These are phyloP conservation scores for Microstegium vimineum DNA, from an alignment of 176 grass and related monocot genomes.

Conservation along the genomic window DNA sequence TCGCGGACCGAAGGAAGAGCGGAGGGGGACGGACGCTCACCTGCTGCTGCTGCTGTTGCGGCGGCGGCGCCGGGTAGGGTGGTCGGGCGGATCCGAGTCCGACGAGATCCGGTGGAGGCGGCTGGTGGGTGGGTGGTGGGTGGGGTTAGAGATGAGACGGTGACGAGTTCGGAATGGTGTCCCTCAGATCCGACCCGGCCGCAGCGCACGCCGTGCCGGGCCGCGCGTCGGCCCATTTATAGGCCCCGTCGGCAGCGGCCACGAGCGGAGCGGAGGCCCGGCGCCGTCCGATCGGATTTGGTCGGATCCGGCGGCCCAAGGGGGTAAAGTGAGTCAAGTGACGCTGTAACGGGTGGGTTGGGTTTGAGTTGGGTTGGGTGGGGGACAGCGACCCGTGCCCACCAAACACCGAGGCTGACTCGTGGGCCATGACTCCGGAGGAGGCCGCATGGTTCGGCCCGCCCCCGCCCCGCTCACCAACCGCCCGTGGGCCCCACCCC, in stretches of 20 bases:
- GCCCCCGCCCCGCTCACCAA: conserved; percentile 4
- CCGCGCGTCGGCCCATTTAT: conserved; percentile 24
- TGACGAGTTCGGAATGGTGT: too few relatives aligned
- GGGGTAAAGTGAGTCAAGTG: neutral
- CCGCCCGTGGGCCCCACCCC: neutral
- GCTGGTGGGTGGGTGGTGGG: neutral
- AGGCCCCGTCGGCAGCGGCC: neutral
- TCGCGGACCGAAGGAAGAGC: too few relatives aligned
- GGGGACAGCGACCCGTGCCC: conserved; percentile 39
- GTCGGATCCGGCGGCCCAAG: neutral
- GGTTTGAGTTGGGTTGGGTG: conserved; percentile 36
- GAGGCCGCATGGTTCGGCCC: neutral
- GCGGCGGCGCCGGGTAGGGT: conserved; percentile 10
- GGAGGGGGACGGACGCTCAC: neutral
- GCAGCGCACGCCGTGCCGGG: conserved; percentile 6
- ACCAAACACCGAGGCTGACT: neutral
- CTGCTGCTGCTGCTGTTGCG: conserved; percentile 4
- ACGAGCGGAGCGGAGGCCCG: neutral
- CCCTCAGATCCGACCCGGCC: conserved; percentile 36
- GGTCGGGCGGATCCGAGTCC: conserved; percentile 6
- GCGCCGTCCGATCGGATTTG: neutral
- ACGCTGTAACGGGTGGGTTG: neutral
- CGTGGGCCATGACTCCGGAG: neutral
- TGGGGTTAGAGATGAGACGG: too few relatives aligned
- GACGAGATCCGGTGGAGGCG: conserved; percentile 14